phyloP scores from a whole-genome alignment of 2,329 filamentous ascomycete species.

The Penicillium aurantiogriseum region DNA sequence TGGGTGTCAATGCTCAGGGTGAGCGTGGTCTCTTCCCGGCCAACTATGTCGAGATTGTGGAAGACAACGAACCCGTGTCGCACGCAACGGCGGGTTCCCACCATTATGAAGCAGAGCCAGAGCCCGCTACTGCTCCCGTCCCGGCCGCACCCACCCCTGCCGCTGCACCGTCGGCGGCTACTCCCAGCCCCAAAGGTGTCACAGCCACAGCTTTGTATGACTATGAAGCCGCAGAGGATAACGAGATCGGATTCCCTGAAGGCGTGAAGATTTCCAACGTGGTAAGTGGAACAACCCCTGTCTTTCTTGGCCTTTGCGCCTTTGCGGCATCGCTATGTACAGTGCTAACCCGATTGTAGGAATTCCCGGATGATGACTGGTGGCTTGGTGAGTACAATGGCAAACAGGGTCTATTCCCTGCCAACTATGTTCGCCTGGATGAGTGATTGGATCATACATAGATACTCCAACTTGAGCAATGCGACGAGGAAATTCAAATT shows the following conservation, averaged over 20 bases:
- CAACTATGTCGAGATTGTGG: slow-evolving; percentile 90
- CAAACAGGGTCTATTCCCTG: slow-evolving; percentile 74
- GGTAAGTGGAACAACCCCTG: slow-evolving; percentile 51
- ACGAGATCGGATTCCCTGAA: slow-evolving; percentile 82
- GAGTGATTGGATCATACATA: slow-evolving; percentile 15
- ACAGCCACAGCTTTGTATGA: slow-evolving; percentile 88
- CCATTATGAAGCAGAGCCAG: slow-evolving; percentile 32
- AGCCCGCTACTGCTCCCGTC: slow-evolving; percentile 37
- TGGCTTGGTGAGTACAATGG: slow-evolving; percentile 89
- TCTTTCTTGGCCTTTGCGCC: background rate
- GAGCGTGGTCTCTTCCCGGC: slow-evolving; percentile 91
- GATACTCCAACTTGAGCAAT: background rate
- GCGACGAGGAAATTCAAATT: background rate
- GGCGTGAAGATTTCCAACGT: slow-evolving; percentile 77
- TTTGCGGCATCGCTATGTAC: background rate
- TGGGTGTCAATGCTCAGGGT: slow-evolving; percentile 81
- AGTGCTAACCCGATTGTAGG: slow-evolving; percentile 49
- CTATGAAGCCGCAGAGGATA: slow-evolving; percentile 96
- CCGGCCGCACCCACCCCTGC: slow-evolving; percentile 39
- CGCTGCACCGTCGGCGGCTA: slow-evolving; percentile 39
- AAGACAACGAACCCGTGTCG: slow-evolving; percentile 51
- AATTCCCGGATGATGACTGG: slow-evolving; percentile 99
- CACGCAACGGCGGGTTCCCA: slow-evolving; percentile 26
- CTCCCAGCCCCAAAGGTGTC: slow-evolving; percentile 45
- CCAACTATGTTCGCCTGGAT: slow-evolving; percentile 50